Base-by-base conservation (phyloP, 1,139 yeast species). In the Protomyces gravidus region DNA sequence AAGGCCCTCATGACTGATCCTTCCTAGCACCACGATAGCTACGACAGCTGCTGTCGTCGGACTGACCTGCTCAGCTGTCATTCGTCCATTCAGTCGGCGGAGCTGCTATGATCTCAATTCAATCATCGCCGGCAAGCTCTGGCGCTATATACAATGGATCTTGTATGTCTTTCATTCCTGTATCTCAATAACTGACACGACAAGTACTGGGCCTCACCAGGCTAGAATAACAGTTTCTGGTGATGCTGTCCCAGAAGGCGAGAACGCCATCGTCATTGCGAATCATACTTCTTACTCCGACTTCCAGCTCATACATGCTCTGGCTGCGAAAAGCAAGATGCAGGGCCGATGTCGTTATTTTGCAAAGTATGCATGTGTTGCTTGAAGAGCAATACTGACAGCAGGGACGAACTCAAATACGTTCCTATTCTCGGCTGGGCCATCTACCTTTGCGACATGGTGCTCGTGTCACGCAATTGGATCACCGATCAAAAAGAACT, bases 251-350 rank as follows among this genome's bases (percentile, higher is more conserved):
- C 60, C 60, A 13, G 19, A 21, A n/a, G 40, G 30, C 47, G 57
- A 50, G 28, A 57, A 48, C 26, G 61, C 9, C 52, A 63, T 5
- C 48, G 64, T 13, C 61, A 61, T 17, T 46, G 55, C 55, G 62
- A 61, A 26, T 51, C 51, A 46, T 30, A 49, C 30, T 50, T 45
- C 39, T 59, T 63, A 50, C 59, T 46, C 55, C 11, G 61, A 58
- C 27, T 58, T 51, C 36, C 33, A 48, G 33, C 58, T 58, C 30
- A 58, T 58, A 58, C 51, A 56, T 50, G 42, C 51, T 13, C 50
- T 45, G 39, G 57, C 17, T 27, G 68, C 69, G 40, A 71, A 68
- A 51, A 62, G 66, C 47, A 68, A 70, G 0, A 58, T 71, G 25
- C 68, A 67, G 52, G 72, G 70, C 60, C 40, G 60, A 9, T 50